A percentile compares a stretch with the other conserved stretches of the same genome.
These are phyloP conservation scores for Penstemon barbatus DNA, from an alignment of 257 asterid genomes.

Conservation along the genomic window DNA sequence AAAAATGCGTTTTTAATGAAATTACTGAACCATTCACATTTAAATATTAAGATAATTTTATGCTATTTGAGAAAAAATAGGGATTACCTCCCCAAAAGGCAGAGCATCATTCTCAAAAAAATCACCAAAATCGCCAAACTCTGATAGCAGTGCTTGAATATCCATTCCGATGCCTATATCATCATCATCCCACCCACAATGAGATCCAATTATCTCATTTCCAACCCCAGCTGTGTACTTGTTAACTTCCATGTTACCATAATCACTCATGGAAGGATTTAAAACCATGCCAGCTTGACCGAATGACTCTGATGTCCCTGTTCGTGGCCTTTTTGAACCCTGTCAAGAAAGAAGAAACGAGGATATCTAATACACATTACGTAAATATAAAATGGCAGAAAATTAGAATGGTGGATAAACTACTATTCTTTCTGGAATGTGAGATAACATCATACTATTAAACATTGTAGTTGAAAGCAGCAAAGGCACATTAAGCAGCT, in stretches of 20 bases:
- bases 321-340: slow-evolving; percentile 80
- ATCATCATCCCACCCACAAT: slow-evolving; percentile 95
- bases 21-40: slow-evolving; percentile 13
- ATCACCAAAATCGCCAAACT: slow-evolving; percentile 99
- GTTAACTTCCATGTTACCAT: slow-evolving; percentile 68
- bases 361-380: neutral
- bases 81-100: slow-evolving; percentile 95
- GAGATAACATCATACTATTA: slow-evolving; percentile 1
- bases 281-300: slow-evolving; percentile 74
- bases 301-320: slow-evolving; percentile 78
- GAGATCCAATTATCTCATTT: slow-evolving; percentile 58
- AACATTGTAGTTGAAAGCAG: neutral
- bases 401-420: slow-evolving; percentile 8
- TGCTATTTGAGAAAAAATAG: slow-evolving; percentile 11
- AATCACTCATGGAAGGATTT: slow-evolving; percentile 70
- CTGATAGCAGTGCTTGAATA: slow-evolving; percentile 83
- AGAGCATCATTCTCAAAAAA: slow-evolving; percentile 82
- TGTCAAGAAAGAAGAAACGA: slow-evolving; percentile 32
- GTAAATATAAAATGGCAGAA: neutral
- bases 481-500: slow-evolving; percentile 11
- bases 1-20: neutral
- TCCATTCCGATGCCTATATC: slow-evolving; percentile 79
- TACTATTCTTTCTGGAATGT: slow-evolving; percentile 1
- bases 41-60: slow-evolving; percentile 3
- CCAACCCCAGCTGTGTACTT: slow-evolving; percentile 53